Percentiles rank a stretch among this genome's conserved stretches.
phyloP scores from a whole-genome alignment of 208 protist species.

The Acanthamoeba royreba region DNA sequence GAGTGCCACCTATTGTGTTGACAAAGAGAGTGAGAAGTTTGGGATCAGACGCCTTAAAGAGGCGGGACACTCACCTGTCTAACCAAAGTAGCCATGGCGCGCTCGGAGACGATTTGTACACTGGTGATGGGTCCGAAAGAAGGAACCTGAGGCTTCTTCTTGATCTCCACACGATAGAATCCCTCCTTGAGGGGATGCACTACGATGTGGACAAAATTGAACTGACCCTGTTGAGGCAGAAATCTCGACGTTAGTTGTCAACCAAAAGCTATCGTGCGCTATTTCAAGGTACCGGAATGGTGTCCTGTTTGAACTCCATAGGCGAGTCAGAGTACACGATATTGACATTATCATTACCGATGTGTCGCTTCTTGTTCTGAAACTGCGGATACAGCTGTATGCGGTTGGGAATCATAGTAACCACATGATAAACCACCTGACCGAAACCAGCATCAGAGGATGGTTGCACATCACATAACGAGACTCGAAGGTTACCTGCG shows the following conservation, averaged over 20 bases:
- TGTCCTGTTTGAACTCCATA: constrained; percentile 12
- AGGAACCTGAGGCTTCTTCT: constrained; percentile 63
- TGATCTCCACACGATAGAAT: constrained; percentile 58
- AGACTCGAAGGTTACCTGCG: not conserved
- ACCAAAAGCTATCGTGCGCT: not conserved
- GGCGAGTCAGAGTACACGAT: constrained; percentile 59
- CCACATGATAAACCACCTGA: constrained; percentile 59
- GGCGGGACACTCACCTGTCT: constrained; percentile 18
- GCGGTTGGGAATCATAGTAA: constrained; percentile 58
- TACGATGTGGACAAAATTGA: constrained; percentile 67
- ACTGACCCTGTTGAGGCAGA: constrained; percentile 46
- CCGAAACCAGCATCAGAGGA: constrained; percentile 35
- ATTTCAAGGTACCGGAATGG: not conserved
- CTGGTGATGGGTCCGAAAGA: constrained; percentile 59
- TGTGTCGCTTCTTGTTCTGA: constrained; percentile 66
- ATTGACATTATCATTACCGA: constrained; percentile 70
- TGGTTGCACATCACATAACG: not conserved
- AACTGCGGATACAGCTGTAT: constrained; percentile 29
- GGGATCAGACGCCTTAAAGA: not conserved
- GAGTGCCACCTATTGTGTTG: not conserved
- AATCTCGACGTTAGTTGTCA: not conserved
- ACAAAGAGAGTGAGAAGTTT: not conserved
- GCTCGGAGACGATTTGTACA: constrained; percentile 54
- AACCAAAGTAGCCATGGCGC: constrained; percentile 51
- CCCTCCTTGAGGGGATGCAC: constrained; percentile 52